Base-by-base conservation (phyloP, 2,329 filamentous ascomycete species). In the Monilinia fructigena region DNA sequence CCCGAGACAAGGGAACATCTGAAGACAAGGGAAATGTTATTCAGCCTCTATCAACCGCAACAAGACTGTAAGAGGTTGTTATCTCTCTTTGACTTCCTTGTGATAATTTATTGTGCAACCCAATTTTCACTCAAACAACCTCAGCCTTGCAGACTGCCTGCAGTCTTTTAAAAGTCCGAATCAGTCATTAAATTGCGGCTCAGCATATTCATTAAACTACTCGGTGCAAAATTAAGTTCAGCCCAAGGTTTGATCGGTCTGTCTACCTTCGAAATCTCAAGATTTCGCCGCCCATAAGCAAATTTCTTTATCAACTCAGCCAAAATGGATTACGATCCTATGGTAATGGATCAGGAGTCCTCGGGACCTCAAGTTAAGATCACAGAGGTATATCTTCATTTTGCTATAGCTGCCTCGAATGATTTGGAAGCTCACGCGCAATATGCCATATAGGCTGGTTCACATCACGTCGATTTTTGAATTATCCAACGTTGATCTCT, bases 391-490 rank as follows among this genome's bases (percentile, higher is more conserved):
- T 70, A 45, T 14, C 42, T 54, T 28, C 18, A 47, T 42, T 26
- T 42, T 63, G 48, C 59, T 35, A 47, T 45, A 16, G 18, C 47
- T 20, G 11, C 23, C 26, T 60, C 42, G 3, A 53, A 63, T 67
- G 54, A 58, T 23, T 28, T 47, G 42, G 66, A 67, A 67, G 59
- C 73, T 76, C 66, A 74, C 68, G 63, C 69, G 67, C 67, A 66
- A 54, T 31, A 40, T 60, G 28, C 40, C 23, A 68, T 73, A 97
- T 73, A 97, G 92, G 91, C 91, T 71, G 91, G 93, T 76, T 82
- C 82, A 70, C 86, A 88, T 74, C 89, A 91, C 75, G 93, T 97
- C 77, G 90, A 97, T 80, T 98, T 98, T 98, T 82, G 89, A 95
- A 78, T 87, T 99, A 67, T 89, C 87, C 75, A 92, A 92, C 77